Evolutionary conservation across 208 protist species (phyloP).

Genomic region (Acanthamoeba castellanii): DNA sequence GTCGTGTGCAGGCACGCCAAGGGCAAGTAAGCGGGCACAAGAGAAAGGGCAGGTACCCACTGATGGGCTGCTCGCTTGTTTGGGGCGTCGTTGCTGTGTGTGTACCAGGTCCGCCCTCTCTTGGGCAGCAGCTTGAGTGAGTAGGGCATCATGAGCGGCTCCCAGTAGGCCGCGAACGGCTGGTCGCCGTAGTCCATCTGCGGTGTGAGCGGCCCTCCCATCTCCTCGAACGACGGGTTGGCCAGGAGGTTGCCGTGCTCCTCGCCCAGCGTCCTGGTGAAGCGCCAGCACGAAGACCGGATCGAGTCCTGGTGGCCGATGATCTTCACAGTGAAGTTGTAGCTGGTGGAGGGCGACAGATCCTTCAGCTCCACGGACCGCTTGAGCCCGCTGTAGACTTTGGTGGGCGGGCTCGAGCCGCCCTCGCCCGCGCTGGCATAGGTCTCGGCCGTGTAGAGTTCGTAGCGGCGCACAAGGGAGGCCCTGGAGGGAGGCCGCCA

Average conservation of each 20-base stretch:
- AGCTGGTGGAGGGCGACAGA: background rate
- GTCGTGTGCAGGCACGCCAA: background rate
- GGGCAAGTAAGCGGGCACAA: background rate
- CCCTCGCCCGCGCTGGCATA: background rate
- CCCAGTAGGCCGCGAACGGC: background rate
- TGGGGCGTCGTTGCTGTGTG: background rate
- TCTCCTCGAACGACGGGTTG: slow-evolving; percentile 30
- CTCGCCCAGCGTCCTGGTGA: background rate
- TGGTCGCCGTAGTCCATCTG: background rate
- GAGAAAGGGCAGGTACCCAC: background rate
- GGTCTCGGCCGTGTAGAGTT: background rate
- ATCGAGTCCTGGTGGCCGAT: background rate
- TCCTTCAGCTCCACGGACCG: background rate
- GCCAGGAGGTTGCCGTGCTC: background rate
- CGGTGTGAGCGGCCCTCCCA: background rate
- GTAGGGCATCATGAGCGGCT: slow-evolving; percentile 66
- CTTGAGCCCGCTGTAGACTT: slow-evolving; percentile 10
- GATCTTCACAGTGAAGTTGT: background rate
- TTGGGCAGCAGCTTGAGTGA: background rate
- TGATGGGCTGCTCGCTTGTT: slow-evolving; percentile 50
- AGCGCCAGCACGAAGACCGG: background rate
- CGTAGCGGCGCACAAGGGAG: background rate
- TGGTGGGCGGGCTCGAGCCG: background rate
- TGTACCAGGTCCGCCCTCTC: background rate
- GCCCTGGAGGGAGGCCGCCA: background rate